These are phyloP conservation scores for Candida qinlingensis DNA, from an alignment of 805 yeast genomes.

Conservation along the genomic window DNA sequence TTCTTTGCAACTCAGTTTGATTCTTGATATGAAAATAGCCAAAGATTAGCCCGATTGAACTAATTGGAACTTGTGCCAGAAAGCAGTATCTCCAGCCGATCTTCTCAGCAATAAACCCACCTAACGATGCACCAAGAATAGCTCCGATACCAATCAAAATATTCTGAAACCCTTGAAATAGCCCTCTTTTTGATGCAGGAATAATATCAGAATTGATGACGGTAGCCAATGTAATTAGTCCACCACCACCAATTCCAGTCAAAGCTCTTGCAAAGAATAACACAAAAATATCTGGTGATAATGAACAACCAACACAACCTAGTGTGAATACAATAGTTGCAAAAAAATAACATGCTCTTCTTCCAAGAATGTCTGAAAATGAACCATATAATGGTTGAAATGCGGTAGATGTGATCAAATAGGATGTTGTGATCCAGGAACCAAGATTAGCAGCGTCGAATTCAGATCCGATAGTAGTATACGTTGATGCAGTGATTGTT, in stretches of 20 bases:
- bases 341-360: conserved; percentile 31
- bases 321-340: conserved; percentile 29
- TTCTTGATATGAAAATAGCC: conserved; percentile 26
- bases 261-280: conserved; percentile 32
- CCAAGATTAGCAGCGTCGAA: conserved; percentile 31
- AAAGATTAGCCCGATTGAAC: conserved; percentile 26
- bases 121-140: conserved; percentile 35
- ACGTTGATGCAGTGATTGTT: conserved; percentile 44
- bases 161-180: conserved; percentile 37
- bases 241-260: conserved; percentile 40
- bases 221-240: conserved; percentile 33
- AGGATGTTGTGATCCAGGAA: conserved; percentile 39
- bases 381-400: conserved; percentile 39
- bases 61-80: conserved; percentile 30
- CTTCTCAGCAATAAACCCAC: conserved; percentile 30
- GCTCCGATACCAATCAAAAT: conserved; percentile 32
- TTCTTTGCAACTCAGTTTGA: conserved; percentile 23
- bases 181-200: conserved; percentile 31
- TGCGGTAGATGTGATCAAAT: conserved; percentile 35
- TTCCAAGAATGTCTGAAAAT: conserved; percentile 34
- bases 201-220: conserved; percentile 36
- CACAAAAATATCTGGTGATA: conserved; percentile 25
- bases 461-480: conserved; percentile 40
- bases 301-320: conserved; percentile 35
- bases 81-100: conserved; percentile 40